Base-by-base conservation (phyloP, 805 yeast species). In the Lachancea cidri region DNA sequence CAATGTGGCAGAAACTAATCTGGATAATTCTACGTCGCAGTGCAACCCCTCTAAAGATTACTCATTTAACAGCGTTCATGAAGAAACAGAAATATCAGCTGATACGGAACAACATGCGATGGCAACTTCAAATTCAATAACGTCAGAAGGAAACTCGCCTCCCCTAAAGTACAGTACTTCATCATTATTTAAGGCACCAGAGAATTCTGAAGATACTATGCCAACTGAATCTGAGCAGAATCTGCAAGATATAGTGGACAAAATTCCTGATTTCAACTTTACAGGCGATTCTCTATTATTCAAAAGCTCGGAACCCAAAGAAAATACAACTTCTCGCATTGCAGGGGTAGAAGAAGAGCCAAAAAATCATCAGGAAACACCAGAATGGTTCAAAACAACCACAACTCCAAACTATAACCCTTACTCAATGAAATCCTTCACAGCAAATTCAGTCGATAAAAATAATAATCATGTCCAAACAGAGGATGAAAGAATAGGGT, bases 381-480 rank as follows among this genome's bases (percentile, higher is more conserved):
- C 68, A 4, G 39, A 51, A 13, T 64, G 68, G 68, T 64, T 64
- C 41, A 48, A 41, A 25, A 22, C 40, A 6, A 35, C 30, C 4
- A 24, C 33, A 15, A 40, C 38, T 7, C 27, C 27, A 7, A 34
- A 38, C n/a, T 19, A 38, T 11, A 55, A 57, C 20, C 59, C 62
- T 2, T 52, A 44, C 35, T 19, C 39, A 3, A 45, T 37, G 11
- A 32, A 51, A 1, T 47, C 42, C 11, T 58, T 58, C 31, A 55
- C 57, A 1, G 33, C 47, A 17, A 37, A 33, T 30, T 34, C 34
- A 22, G 34, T 33, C 15, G 36, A 36, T 9, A 36, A 46, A 33
- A 35, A 44, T 37, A 44, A 42, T 18, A 52, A 52, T 8, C 51
- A 52, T 1, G 56, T 62, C 1, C 38, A 50, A 15, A 51, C 51